Evolutionary conservation across 192 early-diverging fungal genomes (phyloP), one percentile per base, ranked within the genome.

Genomic region (Funneliformis geosporum): DNA sequence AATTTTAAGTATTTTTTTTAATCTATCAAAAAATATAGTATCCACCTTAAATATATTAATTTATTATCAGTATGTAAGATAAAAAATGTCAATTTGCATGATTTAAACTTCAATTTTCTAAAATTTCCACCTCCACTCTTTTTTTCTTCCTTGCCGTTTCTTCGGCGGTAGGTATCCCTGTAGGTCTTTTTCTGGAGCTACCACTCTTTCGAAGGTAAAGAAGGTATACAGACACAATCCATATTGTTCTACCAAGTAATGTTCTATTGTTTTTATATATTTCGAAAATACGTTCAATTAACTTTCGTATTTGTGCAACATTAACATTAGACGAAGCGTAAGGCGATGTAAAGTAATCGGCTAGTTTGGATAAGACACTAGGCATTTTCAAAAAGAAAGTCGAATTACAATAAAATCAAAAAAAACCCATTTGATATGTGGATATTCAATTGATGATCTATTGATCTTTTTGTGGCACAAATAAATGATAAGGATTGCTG

Each of bases 1-100:
- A 75, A 99, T 93, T 23, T 85, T 86, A 42, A 98, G 83, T 65
- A 99, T 82, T 27, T 90, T 84, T 78, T 84, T 83, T 80, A 99
- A 80, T 43, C 88, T 82, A 60, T 86, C 83, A 73, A 89, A 85
- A 66, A 90, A 90, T 1, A 86, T 84, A 28, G 82, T 75, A 76
- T 90, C 86, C 7, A 90, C 89, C 88, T 88, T n/a, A n/a, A n/a
- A n/a, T n/a, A 72, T 73, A 28, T 23, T 39, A 75, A 69, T 65
- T 11, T 61, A 18, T 5, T n/a, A 33, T 66, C 10, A 43, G 25
- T 18, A 28, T 68, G 10, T 64, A 38, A 5, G 14, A n/a, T 39
- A 46, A 59, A 33, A 42, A 1, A 12, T 28, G 50, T 44, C 18
- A 61, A 25, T 1, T 43, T 25, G 10, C 14, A 43, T 33, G n/a